A percentile compares a stretch with the other conserved stretches of the same genome.
Conservation (phyloP, 805 yeast genomes). For the Metschnikowia amazonensis region DNA sequence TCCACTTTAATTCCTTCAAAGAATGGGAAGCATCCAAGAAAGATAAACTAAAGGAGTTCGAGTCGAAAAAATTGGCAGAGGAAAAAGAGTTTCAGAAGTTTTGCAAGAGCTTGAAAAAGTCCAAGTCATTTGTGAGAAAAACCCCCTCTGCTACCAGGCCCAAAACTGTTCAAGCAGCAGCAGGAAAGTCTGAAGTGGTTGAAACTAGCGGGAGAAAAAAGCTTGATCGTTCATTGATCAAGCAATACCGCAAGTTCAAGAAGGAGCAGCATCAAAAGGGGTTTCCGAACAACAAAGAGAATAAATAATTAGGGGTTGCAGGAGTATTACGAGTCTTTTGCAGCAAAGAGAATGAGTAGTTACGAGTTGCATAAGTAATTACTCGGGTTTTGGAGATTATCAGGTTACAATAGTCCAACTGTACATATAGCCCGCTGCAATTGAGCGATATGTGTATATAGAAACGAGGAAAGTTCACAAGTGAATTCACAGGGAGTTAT, state of each 20-base stretch:
- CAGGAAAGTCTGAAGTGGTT: neutral
- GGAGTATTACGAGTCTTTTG: neutral
- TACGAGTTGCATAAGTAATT: neutral
- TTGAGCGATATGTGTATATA: neutral
- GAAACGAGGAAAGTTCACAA: neutral
- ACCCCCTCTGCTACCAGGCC: conserved; percentile 3
- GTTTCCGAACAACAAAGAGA: conserved; percentile 12
- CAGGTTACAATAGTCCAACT: neutral
- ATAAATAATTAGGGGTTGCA: conserved; percentile 3
- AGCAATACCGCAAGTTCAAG: conserved; percentile 24
- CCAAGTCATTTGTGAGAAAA: conserved; percentile 26
- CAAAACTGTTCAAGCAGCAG: neutral
- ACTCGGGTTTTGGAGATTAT: neutral
- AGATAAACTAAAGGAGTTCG: conserved; percentile 19
- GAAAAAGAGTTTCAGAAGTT: conserved; percentile 23
- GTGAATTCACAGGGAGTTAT: neutral
- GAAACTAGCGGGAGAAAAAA: conserved; percentile 28
- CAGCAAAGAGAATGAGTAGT: neutral
- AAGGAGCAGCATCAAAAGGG: conserved; percentile 12
- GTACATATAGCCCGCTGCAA: neutral
- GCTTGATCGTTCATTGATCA: conserved; percentile 33
- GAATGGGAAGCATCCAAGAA: conserved; percentile 32
- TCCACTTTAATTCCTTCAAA: conserved; percentile 28
- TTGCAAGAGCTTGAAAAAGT: conserved; percentile 19
- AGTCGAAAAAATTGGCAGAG: conserved; percentile 16